Evolutionary conservation across 1,139 yeast species (phyloP).

Genomic region (Cylindricascospora bacillispora): DNA sequence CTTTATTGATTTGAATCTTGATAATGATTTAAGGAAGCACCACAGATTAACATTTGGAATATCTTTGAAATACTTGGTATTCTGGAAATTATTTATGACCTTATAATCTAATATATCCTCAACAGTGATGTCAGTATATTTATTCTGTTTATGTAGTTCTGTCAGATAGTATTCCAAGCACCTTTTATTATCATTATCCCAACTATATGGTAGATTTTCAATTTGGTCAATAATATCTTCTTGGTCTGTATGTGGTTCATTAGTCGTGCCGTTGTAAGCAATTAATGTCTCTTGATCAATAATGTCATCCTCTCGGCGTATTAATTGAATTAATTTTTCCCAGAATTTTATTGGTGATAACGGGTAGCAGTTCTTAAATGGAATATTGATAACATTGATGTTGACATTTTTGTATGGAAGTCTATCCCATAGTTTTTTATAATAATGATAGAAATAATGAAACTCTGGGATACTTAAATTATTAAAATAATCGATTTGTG

Average conservation of each 20-base stretch:
- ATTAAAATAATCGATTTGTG: constrained; percentile 17
- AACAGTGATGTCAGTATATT: constrained; percentile 4
- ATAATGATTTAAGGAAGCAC: constrained; percentile 24
- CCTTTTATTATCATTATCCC: constrained; percentile 14
- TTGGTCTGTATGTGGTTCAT: neutral
- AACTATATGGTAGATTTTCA: constrained; percentile 9
- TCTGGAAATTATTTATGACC: constrained; percentile 17
- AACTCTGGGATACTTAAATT: constrained; percentile 17
- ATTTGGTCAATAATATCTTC: constrained; percentile 2
- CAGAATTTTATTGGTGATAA: constrained; percentile 18
- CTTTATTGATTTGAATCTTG: constrained; percentile 24
- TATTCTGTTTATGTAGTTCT: constrained; percentile 1
- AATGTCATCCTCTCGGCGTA: constrained; percentile 2
- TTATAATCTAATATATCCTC: constrained; percentile 10
- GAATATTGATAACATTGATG: constrained; percentile 22
- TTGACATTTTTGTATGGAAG: constrained; percentile 20
- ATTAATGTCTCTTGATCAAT: constrained; percentile 20
- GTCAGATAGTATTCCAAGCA: constrained; percentile 10
- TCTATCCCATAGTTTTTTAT: constrained; percentile 21
- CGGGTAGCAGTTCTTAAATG: constrained; percentile 24
- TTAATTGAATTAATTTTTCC: constrained; percentile 10
- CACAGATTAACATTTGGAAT: constrained; percentile 24
- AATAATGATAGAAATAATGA: constrained; percentile 22
- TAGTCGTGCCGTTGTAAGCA: constrained; percentile 4
- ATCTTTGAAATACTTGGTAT: constrained; percentile 18